Conservation (phyloP, 768 basidiomycete species). For the Lactarius sanguifluus region DNA sequence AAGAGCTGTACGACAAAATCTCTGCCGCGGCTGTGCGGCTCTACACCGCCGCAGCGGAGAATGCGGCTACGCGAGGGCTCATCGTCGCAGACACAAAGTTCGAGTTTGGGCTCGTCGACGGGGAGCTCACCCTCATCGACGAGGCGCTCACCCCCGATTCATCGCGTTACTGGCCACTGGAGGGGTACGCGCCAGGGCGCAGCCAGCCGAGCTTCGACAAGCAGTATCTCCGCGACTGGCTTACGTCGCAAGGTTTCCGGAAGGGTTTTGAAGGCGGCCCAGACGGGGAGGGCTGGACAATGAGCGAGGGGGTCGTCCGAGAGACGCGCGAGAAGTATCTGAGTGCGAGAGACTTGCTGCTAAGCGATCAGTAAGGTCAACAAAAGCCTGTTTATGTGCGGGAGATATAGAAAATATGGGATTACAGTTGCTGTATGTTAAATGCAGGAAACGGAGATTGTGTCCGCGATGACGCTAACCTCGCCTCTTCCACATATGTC, state of each 20-base stretch:
- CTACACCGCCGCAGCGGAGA: slow-evolving; percentile 71
- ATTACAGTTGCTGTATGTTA: slow-evolving; percentile 11
- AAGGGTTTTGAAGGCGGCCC: slow-evolving; percentile 80
- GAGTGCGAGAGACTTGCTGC: slow-evolving; percentile 66
- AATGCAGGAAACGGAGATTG: neutral
- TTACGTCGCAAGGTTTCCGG: slow-evolving; percentile 68
- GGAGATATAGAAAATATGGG: neutral
- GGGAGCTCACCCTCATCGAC: slow-evolving; percentile 82
- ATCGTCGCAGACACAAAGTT: slow-evolving; percentile 99
- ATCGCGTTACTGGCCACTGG: slow-evolving; percentile 92
- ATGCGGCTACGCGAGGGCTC: slow-evolving; percentile 72
- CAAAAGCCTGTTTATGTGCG: neutral
- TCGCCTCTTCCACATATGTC: slow-evolving; percentile 58
- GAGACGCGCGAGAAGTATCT: slow-evolving; percentile 78
- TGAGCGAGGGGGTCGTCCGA: slow-evolving; percentile 71
- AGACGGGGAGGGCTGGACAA: slow-evolving; percentile 71
- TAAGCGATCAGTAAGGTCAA: slow-evolving; percentile 6
- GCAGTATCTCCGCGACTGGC: slow-evolving; percentile 92
- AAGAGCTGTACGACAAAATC: slow-evolving; percentile 59
- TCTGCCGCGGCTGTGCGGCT: slow-evolving; percentile 60
- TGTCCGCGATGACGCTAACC: slow-evolving; percentile 25
- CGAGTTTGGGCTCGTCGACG: slow-evolving; percentile 83
- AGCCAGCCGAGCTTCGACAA: slow-evolving; percentile 94
- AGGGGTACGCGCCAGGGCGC: slow-evolving; percentile 67
- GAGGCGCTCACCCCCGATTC: slow-evolving; percentile 98